Evolutionary conservation across 805 yeast genomes (phyloP).

Genomic region (Lipomyces kockii): DNA sequence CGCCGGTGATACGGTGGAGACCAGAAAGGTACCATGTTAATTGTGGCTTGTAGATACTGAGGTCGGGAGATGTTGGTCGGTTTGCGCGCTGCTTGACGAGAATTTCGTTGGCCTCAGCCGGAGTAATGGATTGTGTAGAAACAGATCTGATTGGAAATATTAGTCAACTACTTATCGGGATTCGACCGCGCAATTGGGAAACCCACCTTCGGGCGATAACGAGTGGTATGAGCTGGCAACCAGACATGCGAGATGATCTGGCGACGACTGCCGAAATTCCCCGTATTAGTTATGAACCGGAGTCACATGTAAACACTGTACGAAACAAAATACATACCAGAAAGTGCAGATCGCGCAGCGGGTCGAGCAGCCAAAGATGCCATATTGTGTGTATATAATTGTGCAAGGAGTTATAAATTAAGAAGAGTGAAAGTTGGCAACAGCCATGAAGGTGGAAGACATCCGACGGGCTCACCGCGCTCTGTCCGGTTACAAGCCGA

Average conservation of each 20-base stretch:
- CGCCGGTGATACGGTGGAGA: conserved; percentile 87
- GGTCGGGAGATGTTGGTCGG: conserved; percentile 91
- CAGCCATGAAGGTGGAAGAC: not conserved
- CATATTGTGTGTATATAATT: conserved; percentile 1
- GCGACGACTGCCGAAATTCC: conserved; percentile 8
- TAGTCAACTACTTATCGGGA: not conserved
- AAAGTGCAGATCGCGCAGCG: conserved; percentile 15
- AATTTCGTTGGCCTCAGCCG: conserved; percentile 67
- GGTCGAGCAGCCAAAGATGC: conserved; percentile 19
- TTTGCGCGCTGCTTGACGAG: conserved; percentile 79
- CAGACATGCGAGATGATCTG: conserved; percentile 14
- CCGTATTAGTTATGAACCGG: conserved; percentile 2
- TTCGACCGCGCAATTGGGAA: not conserved
- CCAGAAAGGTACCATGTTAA: conserved; percentile 80
- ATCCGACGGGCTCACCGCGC: not conserved
- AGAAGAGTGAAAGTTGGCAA: not conserved
- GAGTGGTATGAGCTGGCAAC: conserved; percentile 11
- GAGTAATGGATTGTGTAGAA: conserved; percentile 57
- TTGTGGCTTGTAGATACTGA: conserved; percentile 89
- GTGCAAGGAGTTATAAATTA: too few species aligned
- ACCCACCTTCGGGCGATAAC: conserved; percentile 23
- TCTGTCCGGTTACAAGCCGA: too few species aligned
- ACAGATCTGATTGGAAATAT: conserved; percentile 8
- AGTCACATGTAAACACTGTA: not conserved
- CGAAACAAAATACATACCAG: conserved; percentile 7